Evolutionary conservation across 1,284 basidiomycete genomes (phyloP).

Genomic region (Austropuccinia psidii): DNA sequence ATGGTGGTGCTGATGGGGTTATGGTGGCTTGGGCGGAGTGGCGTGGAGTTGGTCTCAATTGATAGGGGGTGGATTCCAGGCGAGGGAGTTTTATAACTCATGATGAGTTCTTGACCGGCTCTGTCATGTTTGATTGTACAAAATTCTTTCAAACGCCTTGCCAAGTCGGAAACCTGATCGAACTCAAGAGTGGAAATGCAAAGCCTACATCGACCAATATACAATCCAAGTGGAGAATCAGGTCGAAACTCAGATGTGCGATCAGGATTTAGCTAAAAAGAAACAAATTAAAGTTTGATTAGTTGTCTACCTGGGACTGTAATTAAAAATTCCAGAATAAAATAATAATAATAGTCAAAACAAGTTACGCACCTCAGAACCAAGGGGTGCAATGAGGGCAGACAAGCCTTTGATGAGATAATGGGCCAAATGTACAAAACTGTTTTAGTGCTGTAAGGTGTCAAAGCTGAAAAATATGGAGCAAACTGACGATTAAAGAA

Average conservation of each 20-base stretch:
- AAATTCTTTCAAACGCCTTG: slow-evolving; percentile 13
- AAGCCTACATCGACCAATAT: slow-evolving; percentile 18
- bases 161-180: slow-evolving; percentile 18
- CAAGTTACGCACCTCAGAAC: background rate
- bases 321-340: background rate
- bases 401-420: background rate
- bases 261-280: background rate
- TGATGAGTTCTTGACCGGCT: background rate
- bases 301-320: background rate
- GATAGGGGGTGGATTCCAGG: background rate
- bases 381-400: background rate
- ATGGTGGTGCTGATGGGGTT: background rate
- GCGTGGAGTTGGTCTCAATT: too few relatives aligned
- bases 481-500: slow-evolving; percentile 13
- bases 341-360: background rate
- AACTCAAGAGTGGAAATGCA: slow-evolving; percentile 21
- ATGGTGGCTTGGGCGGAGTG: background rate
- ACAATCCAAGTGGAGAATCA: slow-evolving; percentile 33
- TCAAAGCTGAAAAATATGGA: background rate
- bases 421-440: background rate
- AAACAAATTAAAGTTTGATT: background rate
- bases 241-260: slow-evolving; percentile 6
- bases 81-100: background rate
- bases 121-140: background rate
- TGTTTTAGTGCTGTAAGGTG: background rate